phyloP scores from a whole-genome alignment of 2,329 filamentous ascomycete species.

The Zalaria sp. region DNA sequence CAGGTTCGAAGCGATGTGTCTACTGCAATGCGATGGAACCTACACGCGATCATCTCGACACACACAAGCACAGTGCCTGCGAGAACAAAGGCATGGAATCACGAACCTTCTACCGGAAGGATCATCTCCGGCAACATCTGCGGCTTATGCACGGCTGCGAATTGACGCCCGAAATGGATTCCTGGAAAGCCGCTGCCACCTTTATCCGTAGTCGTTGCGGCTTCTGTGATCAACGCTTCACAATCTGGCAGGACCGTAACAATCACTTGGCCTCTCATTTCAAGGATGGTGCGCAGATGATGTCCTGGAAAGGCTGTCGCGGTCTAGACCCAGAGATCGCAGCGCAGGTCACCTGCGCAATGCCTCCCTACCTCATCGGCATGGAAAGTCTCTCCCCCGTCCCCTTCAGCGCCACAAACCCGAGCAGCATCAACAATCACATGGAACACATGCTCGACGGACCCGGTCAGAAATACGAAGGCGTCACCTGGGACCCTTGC shows the following conservation, averaged over 20 bases:
- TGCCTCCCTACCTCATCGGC: constrained; percentile 38
- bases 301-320: constrained; percentile 40
- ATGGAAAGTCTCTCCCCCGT: constrained; percentile 30
- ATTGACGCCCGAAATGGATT: constrained; percentile 48
- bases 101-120: constrained; percentile 48
- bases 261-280: constrained; percentile 43
- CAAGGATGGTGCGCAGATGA: constrained; percentile 37
- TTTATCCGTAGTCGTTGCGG: constrained; percentile 41
- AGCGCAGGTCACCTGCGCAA: constrained; percentile 34
- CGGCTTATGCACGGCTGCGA: constrained; percentile 48
- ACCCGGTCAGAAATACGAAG: not conserved
- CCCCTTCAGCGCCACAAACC: constrained; percentile 29
- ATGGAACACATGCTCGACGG: not conserved
- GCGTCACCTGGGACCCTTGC: too few relatives aligned
- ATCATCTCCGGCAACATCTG: constrained; percentile 48
- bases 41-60: constrained; percentile 40
- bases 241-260: constrained; percentile 35
- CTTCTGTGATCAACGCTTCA: constrained; percentile 35
- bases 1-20: constrained; percentile 42
- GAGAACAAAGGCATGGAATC: constrained; percentile 52
- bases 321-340: constrained; percentile 35
- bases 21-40: constrained; percentile 44
- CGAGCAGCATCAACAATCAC: not conserved
- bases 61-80: constrained; percentile 48
- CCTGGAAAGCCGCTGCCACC: constrained; percentile 43